These are phyloP conservation scores for Didymella segeticola DNA, from an alignment of 2,329 filamentous ascomycete genomes.

Conservation along the genomic window DNA sequence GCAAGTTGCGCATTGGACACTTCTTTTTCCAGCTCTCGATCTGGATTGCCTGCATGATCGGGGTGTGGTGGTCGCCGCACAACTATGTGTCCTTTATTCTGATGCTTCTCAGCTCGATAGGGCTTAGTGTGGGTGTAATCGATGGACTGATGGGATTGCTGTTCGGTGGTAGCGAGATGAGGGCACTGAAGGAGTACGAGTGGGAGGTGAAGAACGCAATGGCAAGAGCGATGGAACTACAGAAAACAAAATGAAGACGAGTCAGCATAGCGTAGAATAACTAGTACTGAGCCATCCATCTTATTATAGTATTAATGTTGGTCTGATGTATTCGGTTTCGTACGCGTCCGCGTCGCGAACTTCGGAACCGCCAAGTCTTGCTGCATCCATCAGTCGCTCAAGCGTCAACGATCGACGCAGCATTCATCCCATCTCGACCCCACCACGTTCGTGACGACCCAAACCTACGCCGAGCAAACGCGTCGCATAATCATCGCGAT, in stretches of 20 bases:
- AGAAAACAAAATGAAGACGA: neutral
- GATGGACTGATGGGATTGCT: slow-evolving; percentile 86
- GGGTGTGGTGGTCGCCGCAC: slow-evolving; percentile 82
- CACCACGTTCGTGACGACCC: neutral
- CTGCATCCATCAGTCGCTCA: slow-evolving; percentile 6
- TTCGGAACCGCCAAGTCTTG: slow-evolving; percentile 17
- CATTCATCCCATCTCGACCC: neutral
- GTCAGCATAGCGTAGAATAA: neutral
- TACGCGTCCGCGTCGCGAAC: slow-evolving; percentile 23
- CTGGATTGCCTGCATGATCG: slow-evolving; percentile 77
- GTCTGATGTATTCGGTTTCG: slow-evolving; percentile 14
- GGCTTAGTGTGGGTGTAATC: slow-evolving; percentile 75
- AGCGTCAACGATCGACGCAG: slow-evolving; percentile 9
- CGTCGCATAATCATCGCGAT: slow-evolving; percentile 8
- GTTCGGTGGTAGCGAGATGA: slow-evolving; percentile 84
- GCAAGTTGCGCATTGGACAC: slow-evolving; percentile 73
- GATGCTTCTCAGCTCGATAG: slow-evolving; percentile 78
- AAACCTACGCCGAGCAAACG: neutral
- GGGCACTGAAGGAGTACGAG: slow-evolving; percentile 86
- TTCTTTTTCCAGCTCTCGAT: slow-evolving; percentile 73
- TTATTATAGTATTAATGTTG: too few species aligned
- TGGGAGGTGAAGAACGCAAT: slow-evolving; percentile 73
- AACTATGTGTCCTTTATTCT: slow-evolving; percentile 82
- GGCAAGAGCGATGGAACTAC: slow-evolving; percentile 31
- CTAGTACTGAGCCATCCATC: too few species aligned